Evolutionary conservation across 1,284 basidiomycete genomes (phyloP).

Genomic region (Rhodotorula sp.): DNA sequence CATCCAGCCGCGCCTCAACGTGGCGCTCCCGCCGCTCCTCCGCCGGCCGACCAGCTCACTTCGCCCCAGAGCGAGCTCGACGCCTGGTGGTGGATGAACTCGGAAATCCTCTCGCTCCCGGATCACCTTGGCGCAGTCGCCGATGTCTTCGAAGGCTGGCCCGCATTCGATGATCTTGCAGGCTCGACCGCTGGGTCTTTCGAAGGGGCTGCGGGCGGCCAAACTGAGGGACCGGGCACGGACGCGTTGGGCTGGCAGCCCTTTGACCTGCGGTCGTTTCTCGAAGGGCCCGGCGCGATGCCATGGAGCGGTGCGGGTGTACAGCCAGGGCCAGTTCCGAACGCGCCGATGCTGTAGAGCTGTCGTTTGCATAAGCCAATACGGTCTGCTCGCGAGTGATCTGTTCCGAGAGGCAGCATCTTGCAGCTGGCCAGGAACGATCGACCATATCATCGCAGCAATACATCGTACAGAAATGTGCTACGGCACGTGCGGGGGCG

Average conservation of each 20-base stretch:
- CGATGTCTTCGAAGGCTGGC: conserved; percentile 3
- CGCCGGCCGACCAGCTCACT: neutral
- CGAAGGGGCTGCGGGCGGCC: neutral
- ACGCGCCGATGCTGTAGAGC: too few species aligned
- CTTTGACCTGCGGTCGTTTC: conserved; percentile 6
- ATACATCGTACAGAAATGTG: too few species aligned
- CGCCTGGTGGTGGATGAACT: conserved; percentile 13
- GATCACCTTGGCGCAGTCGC: conserved; percentile 10
- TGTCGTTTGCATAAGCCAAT: too few species aligned
- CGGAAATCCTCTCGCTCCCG: conserved; percentile 9
- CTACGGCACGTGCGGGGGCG: too few species aligned
- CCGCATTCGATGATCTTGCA: neutral
- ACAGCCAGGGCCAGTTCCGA: too few species aligned
- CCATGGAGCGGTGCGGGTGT: too few species aligned
- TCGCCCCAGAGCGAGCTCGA: neutral
- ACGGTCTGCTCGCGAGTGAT: too few species aligned
- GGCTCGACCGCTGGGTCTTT: neutral
- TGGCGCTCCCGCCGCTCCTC: neutral
- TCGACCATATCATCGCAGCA: too few species aligned
- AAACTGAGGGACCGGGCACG: neutral
- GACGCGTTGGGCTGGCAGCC: neutral
- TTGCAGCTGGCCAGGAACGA: too few species aligned
- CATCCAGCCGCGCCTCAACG: neutral
- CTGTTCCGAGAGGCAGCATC: too few species aligned
- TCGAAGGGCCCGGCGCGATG: neutral